Conservation (phyloP, 208 protist species). For the Herpetomonas muscarum region DNA sequence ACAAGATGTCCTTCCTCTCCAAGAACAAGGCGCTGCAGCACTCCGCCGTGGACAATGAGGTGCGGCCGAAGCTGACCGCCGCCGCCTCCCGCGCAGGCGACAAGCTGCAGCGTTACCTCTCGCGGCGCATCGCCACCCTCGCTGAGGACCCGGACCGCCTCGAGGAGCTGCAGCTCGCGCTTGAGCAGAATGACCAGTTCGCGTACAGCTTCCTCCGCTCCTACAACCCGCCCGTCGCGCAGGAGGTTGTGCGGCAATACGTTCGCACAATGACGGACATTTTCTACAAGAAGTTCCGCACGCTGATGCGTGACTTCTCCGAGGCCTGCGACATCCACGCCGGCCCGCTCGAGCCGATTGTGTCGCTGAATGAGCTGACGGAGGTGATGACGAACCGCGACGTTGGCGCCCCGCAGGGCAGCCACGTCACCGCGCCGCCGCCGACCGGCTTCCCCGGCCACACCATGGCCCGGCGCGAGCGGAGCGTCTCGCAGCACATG, state of each 20-base stretch:
- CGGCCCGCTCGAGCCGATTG: conserved; percentile 51
- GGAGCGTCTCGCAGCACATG: conserved; percentile 76
- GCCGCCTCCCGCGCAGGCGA: conserved; percentile 73
- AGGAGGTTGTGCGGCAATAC: conserved; percentile 57
- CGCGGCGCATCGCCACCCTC: conserved; percentile 41
- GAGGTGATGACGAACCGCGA: conserved; percentile 67
- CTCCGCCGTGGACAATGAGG: conserved; percentile 78
- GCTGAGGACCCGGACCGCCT: conserved; percentile 31
- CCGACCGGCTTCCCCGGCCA: conserved; percentile 41
- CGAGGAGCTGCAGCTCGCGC: conserved; percentile 38
- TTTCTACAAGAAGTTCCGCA: conserved; percentile 37
- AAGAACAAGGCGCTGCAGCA: conserved; percentile 66
- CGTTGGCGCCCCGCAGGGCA: conserved; percentile 41
- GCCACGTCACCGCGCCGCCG: conserved; percentile 27
- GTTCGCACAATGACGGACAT: conserved; percentile 51
- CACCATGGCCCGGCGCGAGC: conserved; percentile 46
- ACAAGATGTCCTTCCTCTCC: conserved; percentile 65
- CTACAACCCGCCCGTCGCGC: conserved; percentile 70
- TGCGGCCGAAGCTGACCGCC: conserved; percentile 60
- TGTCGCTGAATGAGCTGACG: conserved; percentile 49
- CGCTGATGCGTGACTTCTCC: conserved; percentile 32
- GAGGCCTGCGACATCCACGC: conserved; percentile 45
- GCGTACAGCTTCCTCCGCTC: conserved; percentile 68
- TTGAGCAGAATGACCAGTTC: conserved; percentile 63
- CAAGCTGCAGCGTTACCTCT: conserved; percentile 72